Conservation (phyloP, 1,284 basidiomycete genomes). For the Marasmius oreades region DNA sequence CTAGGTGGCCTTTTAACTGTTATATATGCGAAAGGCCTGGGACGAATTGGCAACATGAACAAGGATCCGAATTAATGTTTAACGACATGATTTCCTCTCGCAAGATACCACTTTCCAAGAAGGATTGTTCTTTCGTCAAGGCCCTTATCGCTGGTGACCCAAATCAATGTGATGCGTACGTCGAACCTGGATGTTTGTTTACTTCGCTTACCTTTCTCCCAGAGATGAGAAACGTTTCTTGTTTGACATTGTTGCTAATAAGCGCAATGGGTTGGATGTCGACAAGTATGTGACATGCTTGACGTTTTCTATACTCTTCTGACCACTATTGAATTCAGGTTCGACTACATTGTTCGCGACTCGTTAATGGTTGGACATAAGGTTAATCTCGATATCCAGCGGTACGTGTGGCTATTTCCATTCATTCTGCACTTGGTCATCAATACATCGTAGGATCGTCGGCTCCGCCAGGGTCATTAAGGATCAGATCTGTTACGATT, state of each 20-base stretch:
- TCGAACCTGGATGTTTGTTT: conserved; percentile 14
- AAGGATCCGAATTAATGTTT: conserved; percentile 72
- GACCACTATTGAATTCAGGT: conserved; percentile 35
- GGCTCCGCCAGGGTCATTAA: conserved; percentile 51
- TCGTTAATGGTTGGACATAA: conserved; percentile 63
- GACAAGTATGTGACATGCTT: conserved; percentile 55
- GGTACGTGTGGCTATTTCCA: conserved; percentile 2
- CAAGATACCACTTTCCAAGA: conserved; percentile 36
- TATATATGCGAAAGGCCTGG: conserved; percentile 29
- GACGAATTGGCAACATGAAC: conserved; percentile 59
- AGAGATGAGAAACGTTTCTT: conserved; percentile 45
- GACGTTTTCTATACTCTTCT: neutral
- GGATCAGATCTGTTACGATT: conserved; percentile 71
- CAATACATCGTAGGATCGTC: neutral
- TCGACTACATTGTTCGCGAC: conserved; percentile 77
- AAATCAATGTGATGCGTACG: conserved; percentile 33
- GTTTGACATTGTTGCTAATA: conserved; percentile 77
- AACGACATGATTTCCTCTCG: conserved; percentile 55
- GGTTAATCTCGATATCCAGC: conserved; percentile 15
- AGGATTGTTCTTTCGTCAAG: conserved; percentile 57
- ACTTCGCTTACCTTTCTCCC: neutral
- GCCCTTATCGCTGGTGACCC: conserved; percentile 63
- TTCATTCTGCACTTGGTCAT: too few relatives aligned
- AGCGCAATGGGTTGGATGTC: conserved; percentile 75
- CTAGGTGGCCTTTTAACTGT: too few relatives aligned